These are phyloP conservation scores for Myrica gale DNA, from an alignment of 306 rosid genomes.

Conservation along the genomic window DNA sequence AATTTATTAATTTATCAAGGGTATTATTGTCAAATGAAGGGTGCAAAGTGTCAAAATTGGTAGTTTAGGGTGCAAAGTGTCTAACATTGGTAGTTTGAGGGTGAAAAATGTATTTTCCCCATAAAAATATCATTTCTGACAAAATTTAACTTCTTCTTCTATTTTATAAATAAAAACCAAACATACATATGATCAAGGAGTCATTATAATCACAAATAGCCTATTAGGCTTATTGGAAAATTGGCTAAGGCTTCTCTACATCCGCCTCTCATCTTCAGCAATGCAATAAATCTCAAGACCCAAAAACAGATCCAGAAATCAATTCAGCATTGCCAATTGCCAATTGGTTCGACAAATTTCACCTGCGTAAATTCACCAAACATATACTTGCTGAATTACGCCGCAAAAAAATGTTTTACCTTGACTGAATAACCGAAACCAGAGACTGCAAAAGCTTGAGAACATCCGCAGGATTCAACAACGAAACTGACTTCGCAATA, in stretches of 20 bases:
- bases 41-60: no score
- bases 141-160: not conserved
- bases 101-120: no score
- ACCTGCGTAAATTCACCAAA: not conserved
- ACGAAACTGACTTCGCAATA: constrained; percentile 63
- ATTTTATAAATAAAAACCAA: not conserved
- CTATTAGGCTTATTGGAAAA: not conserved
- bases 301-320: not conserved
- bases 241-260: not conserved
- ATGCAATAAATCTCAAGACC: not conserved
- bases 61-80: no score
- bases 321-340: not conserved
- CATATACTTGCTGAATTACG: not conserved
- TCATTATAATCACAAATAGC: not conserved
- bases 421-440: constrained; percentile 59
- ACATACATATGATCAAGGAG: not conserved
- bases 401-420: constrained; percentile 39
- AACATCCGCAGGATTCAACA: constrained; percentile 56
- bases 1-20: no score
- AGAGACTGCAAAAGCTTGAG: constrained; percentile 68
- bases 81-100: no score
- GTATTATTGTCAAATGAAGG: no score
- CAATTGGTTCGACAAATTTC: not conserved
- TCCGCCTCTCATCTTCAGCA: not conserved
- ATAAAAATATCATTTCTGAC: not conserved